Conservation (phyloP, 495 filamentous ascomycete species). For the Rostrohypoxylon terebratum region DNA sequence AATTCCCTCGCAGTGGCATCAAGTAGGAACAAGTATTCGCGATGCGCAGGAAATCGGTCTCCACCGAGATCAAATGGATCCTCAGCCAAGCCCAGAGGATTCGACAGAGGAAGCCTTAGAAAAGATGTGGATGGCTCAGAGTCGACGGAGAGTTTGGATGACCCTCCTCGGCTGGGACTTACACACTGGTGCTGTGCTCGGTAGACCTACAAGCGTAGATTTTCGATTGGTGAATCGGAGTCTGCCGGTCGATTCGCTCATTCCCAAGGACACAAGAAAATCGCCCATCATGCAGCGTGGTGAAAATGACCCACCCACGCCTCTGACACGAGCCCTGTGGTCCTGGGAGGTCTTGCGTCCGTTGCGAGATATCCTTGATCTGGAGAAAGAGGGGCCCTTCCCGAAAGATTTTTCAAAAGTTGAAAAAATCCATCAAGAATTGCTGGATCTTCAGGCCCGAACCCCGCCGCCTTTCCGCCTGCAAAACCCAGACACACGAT, state of each 20-base stretch:
- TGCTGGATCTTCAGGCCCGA: conserved; percentile 59
- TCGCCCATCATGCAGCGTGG: conserved; percentile 51
- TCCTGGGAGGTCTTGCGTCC: conserved; percentile 50
- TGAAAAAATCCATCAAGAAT: conserved; percentile 63
- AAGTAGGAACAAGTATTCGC: conserved; percentile 66
- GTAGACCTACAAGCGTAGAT: conserved; percentile 67
- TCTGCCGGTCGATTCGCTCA: conserved; percentile 55
- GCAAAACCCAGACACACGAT: conserved; percentile 66
- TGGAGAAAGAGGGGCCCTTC: conserved; percentile 65
- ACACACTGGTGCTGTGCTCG: conserved; percentile 69
- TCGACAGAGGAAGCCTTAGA: conserved; percentile 58
- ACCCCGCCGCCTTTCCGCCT: conserved; percentile 66
- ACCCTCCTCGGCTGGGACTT: conserved; percentile 69
- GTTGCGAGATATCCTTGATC: conserved; percentile 53
- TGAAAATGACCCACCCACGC: conserved; percentile 57
- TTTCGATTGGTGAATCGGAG: conserved; percentile 55
- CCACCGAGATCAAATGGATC: conserved; percentile 62
- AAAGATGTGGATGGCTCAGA: conserved; percentile 66
- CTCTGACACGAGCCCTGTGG: conserved; percentile 56
- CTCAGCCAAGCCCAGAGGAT: conserved; percentile 52
- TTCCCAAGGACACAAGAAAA: conserved; percentile 50
- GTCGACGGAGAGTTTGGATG: conserved; percentile 66
- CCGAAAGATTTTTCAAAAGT: conserved; percentile 65
- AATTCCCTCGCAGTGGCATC: conserved; percentile 64
- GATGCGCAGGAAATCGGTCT: conserved; percentile 74